Evolutionary conservation across 371 early-diverging fungal genomes (phyloP).

Genomic region (Apophysomyces trapeziformis): DNA sequence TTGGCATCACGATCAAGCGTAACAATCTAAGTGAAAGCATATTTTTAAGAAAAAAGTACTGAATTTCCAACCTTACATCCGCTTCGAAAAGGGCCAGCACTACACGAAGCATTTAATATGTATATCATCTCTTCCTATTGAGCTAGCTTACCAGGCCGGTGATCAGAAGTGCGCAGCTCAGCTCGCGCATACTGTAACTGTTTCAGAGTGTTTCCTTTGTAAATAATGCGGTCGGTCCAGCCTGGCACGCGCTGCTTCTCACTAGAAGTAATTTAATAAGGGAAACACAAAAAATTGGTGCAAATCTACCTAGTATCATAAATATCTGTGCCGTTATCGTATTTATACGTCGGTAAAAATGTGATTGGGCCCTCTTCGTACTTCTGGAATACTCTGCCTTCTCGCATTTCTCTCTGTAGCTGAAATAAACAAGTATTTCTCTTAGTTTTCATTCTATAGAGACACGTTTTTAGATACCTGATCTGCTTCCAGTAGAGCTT

Average conservation of each 20-base stretch:
- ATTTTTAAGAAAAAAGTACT: not conserved
- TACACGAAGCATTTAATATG: constrained; percentile 7
- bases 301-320: constrained; percentile 81
- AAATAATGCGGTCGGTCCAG: constrained; percentile 90
- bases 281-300: not conserved
- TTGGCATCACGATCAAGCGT: constrained; percentile 49
- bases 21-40: constrained; percentile 27
- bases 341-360: constrained; percentile 96
- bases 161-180: constrained; percentile 77
- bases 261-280: constrained; percentile 35
- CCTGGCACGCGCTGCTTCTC: constrained; percentile 86
- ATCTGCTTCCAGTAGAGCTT: constrained; percentile 46
- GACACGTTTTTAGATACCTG: constrained; percentile 42
- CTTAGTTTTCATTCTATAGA: no score
- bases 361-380: constrained; percentile 83
- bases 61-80: constrained; percentile 25
- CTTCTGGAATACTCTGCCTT: constrained; percentile 71
- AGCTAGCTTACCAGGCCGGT: constrained; percentile 63
- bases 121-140: not conserved
- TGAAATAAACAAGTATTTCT: constrained; percentile 54
- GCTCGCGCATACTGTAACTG: constrained; percentile 62
- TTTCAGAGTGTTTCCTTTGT: constrained; percentile 57
- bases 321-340: constrained; percentile 78
- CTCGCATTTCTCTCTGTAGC: constrained; percentile 68
- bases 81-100: constrained; percentile 54